A percentile compares a stretch with the other conserved stretches of the same genome.
These are phyloP conservation scores for Puccinia coronata DNA, from an alignment of 1,284 basidiomycete genomes.

Conservation along the genomic window DNA sequence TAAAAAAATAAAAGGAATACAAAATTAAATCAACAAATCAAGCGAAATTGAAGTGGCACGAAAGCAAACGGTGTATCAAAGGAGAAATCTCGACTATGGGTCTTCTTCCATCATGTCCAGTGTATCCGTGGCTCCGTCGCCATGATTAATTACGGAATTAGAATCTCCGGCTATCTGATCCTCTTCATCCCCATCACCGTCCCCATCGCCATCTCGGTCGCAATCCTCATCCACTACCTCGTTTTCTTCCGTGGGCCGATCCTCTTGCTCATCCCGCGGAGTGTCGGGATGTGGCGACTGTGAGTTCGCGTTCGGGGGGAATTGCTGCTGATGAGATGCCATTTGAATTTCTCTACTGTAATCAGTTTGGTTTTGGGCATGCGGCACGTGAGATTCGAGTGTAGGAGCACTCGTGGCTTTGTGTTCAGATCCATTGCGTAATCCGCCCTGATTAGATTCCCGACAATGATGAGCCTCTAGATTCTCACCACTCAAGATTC, in stretches of 20 bases:
- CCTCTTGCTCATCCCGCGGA: not conserved
- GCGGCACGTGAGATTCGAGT: not conserved
- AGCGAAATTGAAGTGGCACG: too few species aligned
- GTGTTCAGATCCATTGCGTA: not conserved
- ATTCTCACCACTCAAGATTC: constrained; percentile 1
- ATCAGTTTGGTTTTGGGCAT: not conserved
- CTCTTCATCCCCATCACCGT: constrained; percentile 3
- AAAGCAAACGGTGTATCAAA: too few species aligned
- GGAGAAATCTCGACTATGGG: too few species aligned
- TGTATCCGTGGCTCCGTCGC: not conserved
- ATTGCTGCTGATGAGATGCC: not conserved
- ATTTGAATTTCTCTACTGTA: not conserved
- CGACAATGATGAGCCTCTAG: not conserved
- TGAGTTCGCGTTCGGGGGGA: not conserved
- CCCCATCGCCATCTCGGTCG: not conserved
- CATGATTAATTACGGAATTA: not conserved
- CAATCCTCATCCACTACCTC: not conserved
- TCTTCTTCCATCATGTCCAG: constrained; percentile 26
- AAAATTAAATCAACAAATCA: too few species aligned
- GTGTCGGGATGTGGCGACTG: not conserved
- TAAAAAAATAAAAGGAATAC: too few species aligned
- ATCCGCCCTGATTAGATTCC: not conserved
- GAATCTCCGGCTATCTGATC: constrained; percentile 7
- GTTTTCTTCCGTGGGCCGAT: not conserved
- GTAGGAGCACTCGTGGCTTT: not conserved